Base-by-base conservation (phyloP, 495 filamentous ascomycete genomes). In the Penicillium maclennaniae region DNA sequence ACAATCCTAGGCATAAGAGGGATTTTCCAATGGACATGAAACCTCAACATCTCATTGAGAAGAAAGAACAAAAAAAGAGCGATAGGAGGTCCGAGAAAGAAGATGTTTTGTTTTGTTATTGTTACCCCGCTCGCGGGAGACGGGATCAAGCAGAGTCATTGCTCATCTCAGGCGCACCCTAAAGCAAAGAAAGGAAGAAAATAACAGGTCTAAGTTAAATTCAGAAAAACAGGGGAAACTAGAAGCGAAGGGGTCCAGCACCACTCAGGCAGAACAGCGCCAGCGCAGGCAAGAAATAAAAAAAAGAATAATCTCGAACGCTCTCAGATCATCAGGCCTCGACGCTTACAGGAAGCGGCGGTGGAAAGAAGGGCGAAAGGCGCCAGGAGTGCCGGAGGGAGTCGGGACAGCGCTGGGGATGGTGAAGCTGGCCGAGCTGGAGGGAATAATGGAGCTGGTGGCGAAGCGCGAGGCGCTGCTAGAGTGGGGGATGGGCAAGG, bases 381-480 rank as follows among this genome's bases (percentile, higher is more conserved):
- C 58, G 52, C 55, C 5, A 16, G 49, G 49, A 14, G 21, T 44
- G 21, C 43, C 23, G 17, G 59, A 44, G 51, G 53, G 46, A 20
- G 46, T 36, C n/a, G 45, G 40, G n/a, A 51, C 21, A 23, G 51
- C 48, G 43, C 50, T 57, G n/a, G 51, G 55, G 38, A 17, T 60
- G 42, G 67, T 66, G 59, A 63, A 59, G 58, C 49, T 49, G 26
- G 49, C 21, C 14, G 36, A 26, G 36, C 55, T 45, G 17, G 48
- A 47, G 28, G 52, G 49, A 42, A 20, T 23, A 16, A 44, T 12
- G 40, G 27, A 34, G 52, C 59, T 69, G 44, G 69, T 71, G 47
- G 68, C 55, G 59, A 76, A 72, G 53, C 70, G 70, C 21, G 68
- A 69, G 40, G 71, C 62, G 15, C 67, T 54, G 38, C 31, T 27